Conservation (phyloP, 202 grass and related monocot species). For the Dendrocalamus latiflorus region DNA sequence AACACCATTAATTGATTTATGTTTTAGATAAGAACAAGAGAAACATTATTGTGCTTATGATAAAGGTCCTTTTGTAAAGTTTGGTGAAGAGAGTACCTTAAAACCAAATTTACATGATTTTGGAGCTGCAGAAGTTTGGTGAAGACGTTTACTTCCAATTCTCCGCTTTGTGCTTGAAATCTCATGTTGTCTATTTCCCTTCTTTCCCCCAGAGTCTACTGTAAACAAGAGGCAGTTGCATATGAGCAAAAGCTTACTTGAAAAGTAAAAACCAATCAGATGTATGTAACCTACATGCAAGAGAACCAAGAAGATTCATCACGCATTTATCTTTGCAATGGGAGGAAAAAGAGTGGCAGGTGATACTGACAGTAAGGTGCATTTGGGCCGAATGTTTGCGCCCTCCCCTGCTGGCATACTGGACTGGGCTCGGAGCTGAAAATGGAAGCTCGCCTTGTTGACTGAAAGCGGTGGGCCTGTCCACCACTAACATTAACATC, state of each 20-base stretch:
- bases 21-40: not conserved
- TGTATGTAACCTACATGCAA: not conserved
- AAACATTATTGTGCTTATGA: not conserved
- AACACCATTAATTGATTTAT: not conserved
- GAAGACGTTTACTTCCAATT: not conserved
- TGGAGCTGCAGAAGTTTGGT: slow-evolving; percentile 2
- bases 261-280: not conserved
- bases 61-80: slow-evolving; percentile 1
- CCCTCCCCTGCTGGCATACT: not conserved
- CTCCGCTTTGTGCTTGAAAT: no score
- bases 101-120: slow-evolving; percentile 1
- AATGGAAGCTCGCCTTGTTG: not conserved
- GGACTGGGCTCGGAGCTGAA: not conserved
- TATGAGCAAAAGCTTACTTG: slow-evolving; percentile 4
- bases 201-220: not conserved
- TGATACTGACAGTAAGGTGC: not conserved
- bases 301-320: slow-evolving; percentile 1
- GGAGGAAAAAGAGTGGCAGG: not conserved
- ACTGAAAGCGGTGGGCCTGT: not conserved
- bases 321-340: not conserved
- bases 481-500: not conserved
- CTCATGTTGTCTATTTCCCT: not conserved
- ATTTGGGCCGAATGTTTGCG: not conserved
- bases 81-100: not conserved
- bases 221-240: not conserved